A percentile compares a stretch with the other conserved stretches of the same genome.
Evolutionary conservation across 1,284 basidiomycete species (phyloP).

Genomic region (Ganoderma sp.): DNA sequence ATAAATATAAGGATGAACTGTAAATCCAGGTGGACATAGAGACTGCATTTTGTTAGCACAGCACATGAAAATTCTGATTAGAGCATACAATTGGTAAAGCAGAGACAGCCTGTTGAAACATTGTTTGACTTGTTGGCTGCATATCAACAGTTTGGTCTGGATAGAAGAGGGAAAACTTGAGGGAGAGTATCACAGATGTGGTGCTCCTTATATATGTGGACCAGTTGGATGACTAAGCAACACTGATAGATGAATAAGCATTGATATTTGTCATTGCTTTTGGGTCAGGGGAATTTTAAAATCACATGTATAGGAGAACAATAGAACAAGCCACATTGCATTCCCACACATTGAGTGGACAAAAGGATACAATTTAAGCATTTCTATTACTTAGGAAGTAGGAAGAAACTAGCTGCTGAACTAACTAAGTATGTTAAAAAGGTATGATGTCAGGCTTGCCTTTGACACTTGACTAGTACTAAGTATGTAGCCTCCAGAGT

Average conservation of each 20-base stretch:
- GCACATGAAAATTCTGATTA: not conserved
- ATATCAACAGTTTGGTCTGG: not conserved
- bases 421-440: too few relatives aligned
- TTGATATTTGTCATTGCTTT: not conserved
- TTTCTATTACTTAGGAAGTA: too few relatives aligned
- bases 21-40: not conserved
- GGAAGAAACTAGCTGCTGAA: too few relatives aligned
- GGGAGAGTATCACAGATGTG: too few relatives aligned
- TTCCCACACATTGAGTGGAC: not conserved
- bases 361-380: too few relatives aligned
- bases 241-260: conserved; percentile 5
- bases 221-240: conserved; percentile 1
- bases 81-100: not conserved
- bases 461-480: too few relatives aligned
- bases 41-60: not conserved
- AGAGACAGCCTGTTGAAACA: not conserved
- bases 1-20: not conserved
- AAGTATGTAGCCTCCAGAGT: too few relatives aligned
- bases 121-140: not conserved
- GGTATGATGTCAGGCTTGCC: too few relatives aligned
- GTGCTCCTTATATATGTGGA: not conserved
- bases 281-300: not conserved
- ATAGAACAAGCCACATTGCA: not conserved
- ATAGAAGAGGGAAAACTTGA: not conserved
- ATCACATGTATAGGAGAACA: not conserved